Evolutionary conservation across 2,329 filamentous ascomycete species (phyloP), one percentile per base, ranked within the genome.

Genomic region (Sclerotinia borealis): DNA sequence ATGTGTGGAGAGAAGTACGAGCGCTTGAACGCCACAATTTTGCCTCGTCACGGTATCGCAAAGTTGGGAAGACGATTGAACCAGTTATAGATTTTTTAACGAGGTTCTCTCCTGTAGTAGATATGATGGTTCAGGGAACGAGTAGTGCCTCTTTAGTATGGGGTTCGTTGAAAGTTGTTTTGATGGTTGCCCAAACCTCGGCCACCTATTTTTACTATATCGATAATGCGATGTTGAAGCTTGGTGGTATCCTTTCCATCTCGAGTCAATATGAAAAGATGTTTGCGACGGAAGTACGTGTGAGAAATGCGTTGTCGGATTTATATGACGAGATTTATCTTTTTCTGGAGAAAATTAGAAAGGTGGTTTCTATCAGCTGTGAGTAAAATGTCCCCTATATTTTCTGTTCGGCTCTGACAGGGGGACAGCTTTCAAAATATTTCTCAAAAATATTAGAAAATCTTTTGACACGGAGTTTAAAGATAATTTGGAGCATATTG

Each of bases 171-270:
- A 62, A 49, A 27, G 60, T 19, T 29, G 48, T 62, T 39, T 49
- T 62, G 31, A 47, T 62, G 60, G 50, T 62, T 39, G 60, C 60
- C 29, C 60, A 62, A n/a, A 62, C 60, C n/a, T 62, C 60, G 8
- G 41, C 45, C 9, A 48, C 43, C 15, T 62, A 62, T 34, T 62
- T 62, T 37, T 27, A 48, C 15, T 62, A 62, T 6, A 48, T 62
- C 17, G 43, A 62, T 17, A 58, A 48, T 22, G 60, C 60, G 2
- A 56, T 62, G 60, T 11, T 49, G 25, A 62, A 56, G 41, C 60
- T 62, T 17, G 31, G 51, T 37, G 60, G 58, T n/a, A 47, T 58
- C 0, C 51, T 62, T 19, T 62, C 60, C 8, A 56, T 62, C 4
- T 62, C 60, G 1, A 39, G 37, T 15, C 60, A 58, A 17, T 62